A percentile compares a stretch with the other conserved stretches of the same genome.
Conservation (phyloP, 805 yeast species). For the Pichia nakasei region DNA sequence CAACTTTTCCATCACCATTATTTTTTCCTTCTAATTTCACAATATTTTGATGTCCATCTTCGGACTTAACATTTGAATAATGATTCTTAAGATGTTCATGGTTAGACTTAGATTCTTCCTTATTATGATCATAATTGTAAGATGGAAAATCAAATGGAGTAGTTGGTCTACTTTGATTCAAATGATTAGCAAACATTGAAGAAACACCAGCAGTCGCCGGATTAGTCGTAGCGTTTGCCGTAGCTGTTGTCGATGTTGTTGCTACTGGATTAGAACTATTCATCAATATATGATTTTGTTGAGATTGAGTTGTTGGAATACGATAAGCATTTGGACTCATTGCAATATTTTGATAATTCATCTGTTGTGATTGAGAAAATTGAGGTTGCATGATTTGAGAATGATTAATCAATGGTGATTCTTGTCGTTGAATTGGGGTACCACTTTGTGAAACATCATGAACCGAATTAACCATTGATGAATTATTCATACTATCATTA, state of each 20-base stretch:
- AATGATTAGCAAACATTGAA: conserved; percentile 4
- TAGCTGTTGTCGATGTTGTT: too few relatives aligned
- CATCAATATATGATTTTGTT: background rate
- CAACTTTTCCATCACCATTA: too few relatives aligned
- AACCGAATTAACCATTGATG: too few relatives aligned
- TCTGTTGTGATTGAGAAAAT: background rate
- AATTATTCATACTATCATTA: background rate
- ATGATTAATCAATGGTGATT: too few relatives aligned
- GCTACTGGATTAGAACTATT: background rate
- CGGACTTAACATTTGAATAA: background rate
- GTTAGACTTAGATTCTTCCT: background rate
- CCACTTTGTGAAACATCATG: too few relatives aligned
- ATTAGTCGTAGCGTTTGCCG: too few relatives aligned
- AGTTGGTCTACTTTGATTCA: conserved; percentile 3
- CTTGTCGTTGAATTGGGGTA: background rate
- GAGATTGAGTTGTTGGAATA: too few relatives aligned
- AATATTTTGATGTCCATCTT: background rate
- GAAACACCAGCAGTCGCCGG: background rate
- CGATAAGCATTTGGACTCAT: background rate
- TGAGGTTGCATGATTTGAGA: background rate
- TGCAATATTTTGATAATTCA: too few relatives aligned
- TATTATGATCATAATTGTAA: conserved; percentile 8
- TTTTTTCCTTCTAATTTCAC: too few relatives aligned
- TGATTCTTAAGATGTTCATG: background rate
- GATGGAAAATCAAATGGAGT: conserved; percentile 4